These are phyloP conservation scores for Flaveria ramosissima DNA, from an alignment of 129 eudicot genomes.

Conservation along the genomic window DNA sequence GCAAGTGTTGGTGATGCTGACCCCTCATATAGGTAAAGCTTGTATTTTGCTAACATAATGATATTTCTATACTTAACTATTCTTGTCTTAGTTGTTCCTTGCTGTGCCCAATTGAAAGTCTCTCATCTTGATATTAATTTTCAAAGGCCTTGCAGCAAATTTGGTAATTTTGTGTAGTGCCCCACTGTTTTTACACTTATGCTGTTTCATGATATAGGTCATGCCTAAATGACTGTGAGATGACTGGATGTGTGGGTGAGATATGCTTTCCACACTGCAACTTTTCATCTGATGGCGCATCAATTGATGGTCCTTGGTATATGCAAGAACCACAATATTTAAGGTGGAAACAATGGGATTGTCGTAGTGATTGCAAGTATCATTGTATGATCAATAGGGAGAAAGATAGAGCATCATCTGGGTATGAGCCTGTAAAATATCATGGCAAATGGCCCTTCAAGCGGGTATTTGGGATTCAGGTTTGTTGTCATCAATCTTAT, in stretches of 20 bases:
- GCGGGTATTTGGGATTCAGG: slow-evolving; percentile 80
- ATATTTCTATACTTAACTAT: neutral
- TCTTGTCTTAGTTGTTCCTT: neutral
- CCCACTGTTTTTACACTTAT: slow-evolving; percentile 1
- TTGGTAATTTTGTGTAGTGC: neutral
- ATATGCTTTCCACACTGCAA: slow-evolving; percentile 73
- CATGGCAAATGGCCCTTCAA: slow-evolving; percentile 96
- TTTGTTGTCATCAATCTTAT: slow-evolving; percentile 40
- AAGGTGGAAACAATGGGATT: slow-evolving; percentile 75
- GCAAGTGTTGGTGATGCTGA: slow-evolving; percentile 90
- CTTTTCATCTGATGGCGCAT: slow-evolving; percentile 45
- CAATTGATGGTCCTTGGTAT: slow-evolving; percentile 64
- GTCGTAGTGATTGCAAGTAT: slow-evolving; percentile 81
- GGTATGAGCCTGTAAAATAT: slow-evolving; percentile 70
- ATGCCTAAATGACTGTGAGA: slow-evolving; percentile 65
- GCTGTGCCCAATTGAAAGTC: slow-evolving; percentile 9
- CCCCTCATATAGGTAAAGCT: slow-evolving; percentile 61
- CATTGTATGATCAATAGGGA: slow-evolving; percentile 81
- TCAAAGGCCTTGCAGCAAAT: neutral
- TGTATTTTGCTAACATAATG: slow-evolving; percentile 11
- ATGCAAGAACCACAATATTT: slow-evolving; percentile 67
- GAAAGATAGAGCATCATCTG: slow-evolving; percentile 57
- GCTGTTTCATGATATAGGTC: slow-evolving; percentile 43
- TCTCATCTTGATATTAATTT: slow-evolving; percentile 9
- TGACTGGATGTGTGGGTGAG: slow-evolving; percentile 68